phyloP scores from a whole-genome alignment of 108 stramenopile species.

The Nitzschia sp. region DNA sequence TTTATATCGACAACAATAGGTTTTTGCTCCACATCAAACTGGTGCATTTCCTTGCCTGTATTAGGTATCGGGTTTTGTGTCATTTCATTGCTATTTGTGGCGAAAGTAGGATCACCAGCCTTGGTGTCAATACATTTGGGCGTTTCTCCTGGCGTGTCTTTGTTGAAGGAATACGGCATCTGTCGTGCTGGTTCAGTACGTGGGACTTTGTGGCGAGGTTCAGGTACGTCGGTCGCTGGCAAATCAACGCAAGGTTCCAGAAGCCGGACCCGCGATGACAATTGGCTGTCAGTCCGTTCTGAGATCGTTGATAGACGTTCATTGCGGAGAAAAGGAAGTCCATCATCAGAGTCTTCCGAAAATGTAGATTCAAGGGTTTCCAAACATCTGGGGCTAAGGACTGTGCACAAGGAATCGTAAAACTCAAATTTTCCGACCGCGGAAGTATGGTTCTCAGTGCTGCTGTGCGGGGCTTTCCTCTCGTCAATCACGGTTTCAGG shows the following conservation, averaged over 20 bases:
- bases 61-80: too few relatives aligned
- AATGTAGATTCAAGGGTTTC: not conserved
- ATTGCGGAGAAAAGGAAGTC: not conserved
- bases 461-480: not conserved
- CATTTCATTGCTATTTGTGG: too few relatives aligned
- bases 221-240: not conserved
- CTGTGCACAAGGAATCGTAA: not conserved
- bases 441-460: not conserved
- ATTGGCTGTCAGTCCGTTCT: not conserved
- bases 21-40: too few relatives aligned
- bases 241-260: not conserved
- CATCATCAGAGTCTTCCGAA: not conserved
- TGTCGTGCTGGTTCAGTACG: not conserved
- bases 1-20: too few relatives aligned
- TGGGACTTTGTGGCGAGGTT: not conserved
- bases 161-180: not conserved
- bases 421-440: not conserved
- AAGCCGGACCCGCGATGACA: not conserved
- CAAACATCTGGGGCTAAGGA: not conserved
- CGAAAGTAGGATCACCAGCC: too few relatives aligned
- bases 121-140: too few relatives aligned
- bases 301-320: not conserved
- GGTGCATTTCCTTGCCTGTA: too few relatives aligned
- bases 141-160: too few relatives aligned
- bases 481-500: not conserved